Percentiles rank a stretch among this genome's conserved stretches.
Evolutionary conservation across 2,329 filamentous ascomycete species (phyloP).

Genomic region (Trichoderma sp.): DNA sequence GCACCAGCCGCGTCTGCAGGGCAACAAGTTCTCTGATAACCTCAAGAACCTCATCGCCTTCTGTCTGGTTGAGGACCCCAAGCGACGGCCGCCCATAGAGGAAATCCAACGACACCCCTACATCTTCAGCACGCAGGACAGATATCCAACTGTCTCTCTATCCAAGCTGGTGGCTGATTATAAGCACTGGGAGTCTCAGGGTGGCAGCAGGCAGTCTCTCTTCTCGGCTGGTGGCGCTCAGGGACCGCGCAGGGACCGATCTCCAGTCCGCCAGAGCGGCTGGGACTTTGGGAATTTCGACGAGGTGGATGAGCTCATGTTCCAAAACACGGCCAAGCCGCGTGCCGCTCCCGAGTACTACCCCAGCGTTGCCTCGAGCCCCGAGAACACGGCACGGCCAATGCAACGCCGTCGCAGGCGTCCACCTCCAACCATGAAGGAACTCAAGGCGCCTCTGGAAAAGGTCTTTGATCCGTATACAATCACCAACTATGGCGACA

Average conservation of each 20-base stretch:
- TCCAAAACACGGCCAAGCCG: conserved; percentile 13
- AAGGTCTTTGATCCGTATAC: conserved; percentile 50
- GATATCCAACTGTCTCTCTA: conserved; percentile 59
- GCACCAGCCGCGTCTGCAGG: conserved; percentile 55
- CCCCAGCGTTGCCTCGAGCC: conserved; percentile 8
- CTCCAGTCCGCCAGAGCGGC: conserved; percentile 47
- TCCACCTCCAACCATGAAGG: conserved; percentile 42
- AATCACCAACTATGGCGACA: conserved; percentile 45
- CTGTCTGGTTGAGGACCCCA: conserved; percentile 56
- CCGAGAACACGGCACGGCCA: conserved; percentile 4
- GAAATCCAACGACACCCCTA: conserved; percentile 63
- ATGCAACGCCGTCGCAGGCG: conserved; percentile 34
- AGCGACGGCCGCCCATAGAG: conserved; percentile 55
- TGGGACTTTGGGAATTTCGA: conserved; percentile 53
- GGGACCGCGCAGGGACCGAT: conserved; percentile 30
- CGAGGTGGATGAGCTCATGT: conserved; percentile 18
- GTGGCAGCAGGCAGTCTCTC: conserved; percentile 60
- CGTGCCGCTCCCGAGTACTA: conserved; percentile 5
- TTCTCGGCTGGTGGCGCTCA: conserved; percentile 54
- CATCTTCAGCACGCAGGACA: conserved; percentile 53
- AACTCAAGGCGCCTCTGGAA: conserved; percentile 42
- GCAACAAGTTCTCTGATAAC: conserved; percentile 54
- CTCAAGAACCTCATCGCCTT: conserved; percentile 59
- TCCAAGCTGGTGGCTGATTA: conserved; percentile 63
- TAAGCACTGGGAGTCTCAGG: conserved; percentile 65